These are phyloP conservation scores for Verticillium isaacii DNA, from an alignment of 2,329 filamentous ascomycete genomes.

Conservation along the genomic window DNA sequence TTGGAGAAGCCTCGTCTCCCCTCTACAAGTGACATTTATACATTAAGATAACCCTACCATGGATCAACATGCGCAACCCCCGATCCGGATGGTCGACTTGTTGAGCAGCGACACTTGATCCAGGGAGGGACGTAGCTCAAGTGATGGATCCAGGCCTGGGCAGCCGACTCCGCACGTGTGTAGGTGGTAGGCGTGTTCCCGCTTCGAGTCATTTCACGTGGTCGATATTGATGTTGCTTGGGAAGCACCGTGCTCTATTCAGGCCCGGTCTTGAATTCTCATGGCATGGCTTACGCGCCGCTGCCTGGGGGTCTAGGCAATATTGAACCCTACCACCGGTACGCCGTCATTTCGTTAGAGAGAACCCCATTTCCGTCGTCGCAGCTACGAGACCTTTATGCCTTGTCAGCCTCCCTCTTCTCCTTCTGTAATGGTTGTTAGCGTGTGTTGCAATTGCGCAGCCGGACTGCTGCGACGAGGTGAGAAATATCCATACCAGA, in stretches of 20 bases:
- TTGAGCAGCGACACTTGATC: too few relatives aligned
- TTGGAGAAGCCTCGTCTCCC: too few relatives aligned
- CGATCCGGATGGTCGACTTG: too few relatives aligned
- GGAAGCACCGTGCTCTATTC: neutral
- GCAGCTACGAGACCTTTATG: neutral
- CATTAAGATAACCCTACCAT: too few relatives aligned
- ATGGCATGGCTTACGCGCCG: neutral
- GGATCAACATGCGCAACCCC: too few relatives aligned
- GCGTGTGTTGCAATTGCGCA: slow-evolving; percentile 19
- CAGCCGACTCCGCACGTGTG: too few relatives aligned
- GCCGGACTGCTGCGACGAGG: slow-evolving; percentile 7
- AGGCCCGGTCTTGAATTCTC: neutral
- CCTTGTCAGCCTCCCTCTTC: neutral
- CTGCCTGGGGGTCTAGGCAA: neutral
- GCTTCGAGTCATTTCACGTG: neutral
- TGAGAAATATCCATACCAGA: slow-evolving; percentile 59
- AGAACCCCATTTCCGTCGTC: neutral
- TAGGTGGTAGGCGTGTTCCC: neutral
- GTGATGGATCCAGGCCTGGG: too few relatives aligned
- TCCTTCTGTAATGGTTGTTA: neutral
- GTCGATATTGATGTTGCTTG: neutral
- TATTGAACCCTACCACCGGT: neutral
- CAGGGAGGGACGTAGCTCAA: too few relatives aligned
- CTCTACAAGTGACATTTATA: too few relatives aligned
- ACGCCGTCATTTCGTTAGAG: neutral